A percentile compares a stretch with the other conserved stretches of the same genome.
These are phyloP conservation scores for Cyberlindnera suaveolens DNA, from an alignment of 805 yeast species.

Conservation along the genomic window DNA sequence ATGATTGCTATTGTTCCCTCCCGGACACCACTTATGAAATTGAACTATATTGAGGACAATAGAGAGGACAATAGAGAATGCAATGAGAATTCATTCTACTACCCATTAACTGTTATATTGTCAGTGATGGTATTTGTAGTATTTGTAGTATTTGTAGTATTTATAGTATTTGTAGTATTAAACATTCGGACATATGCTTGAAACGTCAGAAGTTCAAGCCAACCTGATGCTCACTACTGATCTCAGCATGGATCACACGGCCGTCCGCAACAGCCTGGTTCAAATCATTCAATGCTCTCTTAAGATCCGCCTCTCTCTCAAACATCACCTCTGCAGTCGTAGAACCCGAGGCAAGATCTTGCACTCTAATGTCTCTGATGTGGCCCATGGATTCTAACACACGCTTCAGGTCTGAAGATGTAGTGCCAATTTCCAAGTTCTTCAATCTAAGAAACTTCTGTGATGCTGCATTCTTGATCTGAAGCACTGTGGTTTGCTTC, in stretches of 20 bases:
- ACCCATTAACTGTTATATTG: too few species aligned
- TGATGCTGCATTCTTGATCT: conserved; percentile 20
- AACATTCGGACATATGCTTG: too few species aligned
- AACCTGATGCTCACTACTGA: conserved; percentile 19
- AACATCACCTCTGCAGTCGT: conserved; percentile 33
- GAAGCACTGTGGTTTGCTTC: conserved; percentile 1
- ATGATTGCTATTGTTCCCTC: too few species aligned
- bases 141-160: too few species aligned
- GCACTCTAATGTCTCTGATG: conserved; percentile 19
- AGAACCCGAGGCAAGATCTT: conserved; percentile 34
- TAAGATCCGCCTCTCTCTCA: conserved; percentile 24
- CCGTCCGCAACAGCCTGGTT: conserved; percentile 46
- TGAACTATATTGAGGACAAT: too few species aligned
- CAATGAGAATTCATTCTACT: too few species aligned
- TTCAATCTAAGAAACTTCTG: conserved; percentile 24
- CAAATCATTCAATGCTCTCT: conserved; percentile 26
- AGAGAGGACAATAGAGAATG: too few species aligned
- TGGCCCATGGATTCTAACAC: conserved; percentile 22
- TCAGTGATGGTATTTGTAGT: too few species aligned
- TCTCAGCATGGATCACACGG: conserved; percentile 29
- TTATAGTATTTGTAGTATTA: too few species aligned
- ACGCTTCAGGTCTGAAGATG: conserved; percentile 23
- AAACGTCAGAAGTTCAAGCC: conserved; percentile 1
- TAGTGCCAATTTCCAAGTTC: conserved; percentile 27
- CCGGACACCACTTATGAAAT: too few species aligned